phyloP scores from a whole-genome alignment of 352 stramenopile genomes.

The Globisporangium polare region DNA sequence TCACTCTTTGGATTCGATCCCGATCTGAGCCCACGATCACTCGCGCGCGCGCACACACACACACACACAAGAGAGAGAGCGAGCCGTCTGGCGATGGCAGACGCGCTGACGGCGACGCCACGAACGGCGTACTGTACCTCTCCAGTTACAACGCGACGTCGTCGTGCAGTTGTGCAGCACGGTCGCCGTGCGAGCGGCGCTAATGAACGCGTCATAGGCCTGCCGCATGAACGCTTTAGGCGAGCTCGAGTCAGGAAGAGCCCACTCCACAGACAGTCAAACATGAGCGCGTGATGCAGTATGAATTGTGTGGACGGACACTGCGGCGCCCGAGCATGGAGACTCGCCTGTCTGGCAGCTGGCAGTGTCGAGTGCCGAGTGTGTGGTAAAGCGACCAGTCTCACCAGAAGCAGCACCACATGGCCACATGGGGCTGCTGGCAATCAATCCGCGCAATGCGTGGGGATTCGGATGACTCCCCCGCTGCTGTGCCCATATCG shows the following conservation, averaged over 20 bases:
- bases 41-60: no score
- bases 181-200: background rate
- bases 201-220: background rate
- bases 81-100: background rate
- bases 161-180: background rate
- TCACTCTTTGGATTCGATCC: background rate
- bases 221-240: background rate
- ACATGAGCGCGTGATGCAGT: no score
- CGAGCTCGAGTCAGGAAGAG: no score
- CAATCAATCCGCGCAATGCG: background rate
- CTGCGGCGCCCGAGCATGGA: no score
- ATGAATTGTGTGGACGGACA: no score
- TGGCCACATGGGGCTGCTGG: background rate
- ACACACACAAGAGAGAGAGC: background rate
- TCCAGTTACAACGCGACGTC: background rate
- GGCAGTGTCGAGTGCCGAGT: no score
- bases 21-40: slow-evolving; percentile 4
- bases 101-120: background rate
- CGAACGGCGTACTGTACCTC: background rate
- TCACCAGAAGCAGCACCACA: background rate
- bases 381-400: no score
- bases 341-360: no score
- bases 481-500: background rate
- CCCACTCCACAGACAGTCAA: no score
- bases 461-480: background rate